phyloP scores from a whole-genome alignment of 176 grass and related monocot species.

The Aegilops bicornis region DNA sequence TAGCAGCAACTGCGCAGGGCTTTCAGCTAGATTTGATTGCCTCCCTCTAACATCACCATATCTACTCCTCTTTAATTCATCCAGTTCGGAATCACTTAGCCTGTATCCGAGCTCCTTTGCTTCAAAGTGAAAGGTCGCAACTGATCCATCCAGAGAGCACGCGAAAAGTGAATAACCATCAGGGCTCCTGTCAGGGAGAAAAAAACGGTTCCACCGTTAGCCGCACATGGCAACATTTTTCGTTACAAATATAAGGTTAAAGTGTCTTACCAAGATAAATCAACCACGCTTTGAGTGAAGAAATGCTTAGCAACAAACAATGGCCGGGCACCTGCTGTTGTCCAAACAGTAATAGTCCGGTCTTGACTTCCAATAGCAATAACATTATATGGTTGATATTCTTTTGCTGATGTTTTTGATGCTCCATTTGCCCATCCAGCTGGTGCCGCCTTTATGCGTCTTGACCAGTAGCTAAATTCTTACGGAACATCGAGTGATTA shows the following conservation, averaged over 20 bases:
- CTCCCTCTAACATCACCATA: conserved; percentile 95
- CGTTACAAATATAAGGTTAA: not conserved
- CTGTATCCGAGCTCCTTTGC: conserved; percentile 89
- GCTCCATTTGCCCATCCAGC: conserved; percentile 85
- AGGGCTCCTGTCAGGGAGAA: conserved; percentile 78
- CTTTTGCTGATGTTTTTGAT: conserved; percentile 63
- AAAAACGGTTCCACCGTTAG: conserved; percentile 19
- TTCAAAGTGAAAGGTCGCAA: conserved; percentile 91
- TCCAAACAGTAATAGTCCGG: conserved; percentile 98
- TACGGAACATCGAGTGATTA: conserved; percentile 95
- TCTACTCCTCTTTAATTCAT: conserved; percentile 89
- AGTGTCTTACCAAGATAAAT: conserved; percentile 87
- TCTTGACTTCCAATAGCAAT: conserved; percentile 99
- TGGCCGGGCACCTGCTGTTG: conserved; percentile 85
- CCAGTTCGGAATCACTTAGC: conserved; percentile 85
- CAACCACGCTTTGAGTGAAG: conserved; percentile 95
- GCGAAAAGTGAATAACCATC: conserved; percentile 97
- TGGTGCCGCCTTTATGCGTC: conserved; percentile 55
- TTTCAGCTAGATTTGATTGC: conserved; percentile 95
- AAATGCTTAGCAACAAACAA: conserved; percentile 99
- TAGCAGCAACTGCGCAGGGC: conserved; percentile 71
- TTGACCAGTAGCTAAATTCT: conserved; percentile 61
- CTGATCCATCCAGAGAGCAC: conserved; percentile 93
- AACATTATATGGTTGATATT: conserved; percentile 86
- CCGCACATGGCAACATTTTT: not conserved